phyloP scores from a whole-genome alignment of 2,329 filamentous ascomycete genomes.

The Cladosporium sp. region DNA sequence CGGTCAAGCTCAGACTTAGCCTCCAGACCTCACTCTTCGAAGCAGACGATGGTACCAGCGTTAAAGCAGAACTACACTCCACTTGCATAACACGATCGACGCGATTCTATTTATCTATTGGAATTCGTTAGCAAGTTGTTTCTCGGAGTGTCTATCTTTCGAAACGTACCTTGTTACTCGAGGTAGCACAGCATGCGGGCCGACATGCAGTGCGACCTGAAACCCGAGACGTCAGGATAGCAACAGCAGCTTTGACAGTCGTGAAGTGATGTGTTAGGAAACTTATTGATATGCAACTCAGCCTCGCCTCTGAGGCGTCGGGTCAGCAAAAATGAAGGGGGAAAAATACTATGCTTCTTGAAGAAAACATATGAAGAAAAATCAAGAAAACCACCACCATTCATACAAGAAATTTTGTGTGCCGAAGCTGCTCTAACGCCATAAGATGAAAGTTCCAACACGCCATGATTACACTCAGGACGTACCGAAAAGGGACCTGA shows the following conservation, averaged over 20 bases:
- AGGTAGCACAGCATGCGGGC: neutral
- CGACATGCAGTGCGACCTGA: neutral
- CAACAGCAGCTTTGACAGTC: neutral
- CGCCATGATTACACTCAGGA: neutral
- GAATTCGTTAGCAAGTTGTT: neutral
- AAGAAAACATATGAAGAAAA: neutral
- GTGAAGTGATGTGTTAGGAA: neutral
- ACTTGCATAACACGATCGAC: no score
- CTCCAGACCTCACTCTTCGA: neutral
- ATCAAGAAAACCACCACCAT: neutral
- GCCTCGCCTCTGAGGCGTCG: neutral
- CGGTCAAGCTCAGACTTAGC: neutral
- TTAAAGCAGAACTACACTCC: neutral
- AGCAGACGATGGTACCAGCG: neutral
- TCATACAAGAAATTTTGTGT: neutral
- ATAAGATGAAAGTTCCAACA: neutral
- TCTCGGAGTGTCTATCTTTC: neutral
- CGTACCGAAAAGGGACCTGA: neutral
- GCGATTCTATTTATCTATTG: no score
- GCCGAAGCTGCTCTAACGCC: conserved; percentile 10
- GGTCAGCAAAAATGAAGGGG: no score
- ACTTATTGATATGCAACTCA: neutral
- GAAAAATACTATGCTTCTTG: no score
- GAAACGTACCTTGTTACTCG: neutral
- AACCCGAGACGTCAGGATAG: neutral